A percentile compares a stretch with the other conserved stretches of the same genome.
Evolutionary conservation across 2,329 filamentous ascomycete genomes (phyloP).

Genomic region (Neopestalotiopsis clavispora): DNA sequence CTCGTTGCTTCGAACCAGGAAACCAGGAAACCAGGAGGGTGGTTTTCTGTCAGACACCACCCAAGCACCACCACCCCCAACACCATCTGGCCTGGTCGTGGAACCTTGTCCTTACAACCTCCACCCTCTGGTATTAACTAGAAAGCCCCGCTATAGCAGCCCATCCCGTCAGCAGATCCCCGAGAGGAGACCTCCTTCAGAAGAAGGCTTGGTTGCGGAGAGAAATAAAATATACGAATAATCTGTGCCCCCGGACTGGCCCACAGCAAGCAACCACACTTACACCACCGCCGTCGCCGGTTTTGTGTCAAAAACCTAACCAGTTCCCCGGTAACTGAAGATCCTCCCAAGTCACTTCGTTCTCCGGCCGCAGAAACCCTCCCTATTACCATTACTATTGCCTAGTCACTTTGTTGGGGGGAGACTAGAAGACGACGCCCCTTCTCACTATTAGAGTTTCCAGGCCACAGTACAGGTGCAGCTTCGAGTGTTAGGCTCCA

Average conservation of each 20-base stretch:
- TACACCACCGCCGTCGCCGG: constrained; percentile 7
- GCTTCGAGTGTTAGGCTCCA: background rate
- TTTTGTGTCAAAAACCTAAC: constrained; percentile 2
- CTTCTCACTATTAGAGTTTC: constrained; percentile 3
- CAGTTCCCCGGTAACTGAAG: background rate
- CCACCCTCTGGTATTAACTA: constrained; percentile 12
- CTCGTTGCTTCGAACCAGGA: background rate
- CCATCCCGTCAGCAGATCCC: constrained; percentile 38
- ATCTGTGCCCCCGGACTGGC: background rate
- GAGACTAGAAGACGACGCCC: background rate
- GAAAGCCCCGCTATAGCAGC: constrained; percentile 34
- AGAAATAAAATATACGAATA: constrained; percentile 16
- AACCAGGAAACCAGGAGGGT: constrained; percentile 5
- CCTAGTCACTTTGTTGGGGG: background rate
- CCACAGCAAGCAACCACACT: constrained; percentile 9
- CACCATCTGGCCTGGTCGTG: constrained; percentile 8
- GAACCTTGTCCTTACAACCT: constrained; percentile 17
- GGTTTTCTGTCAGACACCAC: constrained; percentile 12
- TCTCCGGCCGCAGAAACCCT: background rate
- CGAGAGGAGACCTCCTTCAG: constrained; percentile 24
- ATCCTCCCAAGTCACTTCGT: background rate
- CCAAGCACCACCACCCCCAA: background rate
- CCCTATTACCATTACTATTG: background rate
- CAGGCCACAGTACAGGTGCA: background rate
- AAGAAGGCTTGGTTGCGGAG: constrained; percentile 8